Evolutionary conservation across 768 basidiomycete species (phyloP).

Genomic region (Amanita molliuscula): DNA sequence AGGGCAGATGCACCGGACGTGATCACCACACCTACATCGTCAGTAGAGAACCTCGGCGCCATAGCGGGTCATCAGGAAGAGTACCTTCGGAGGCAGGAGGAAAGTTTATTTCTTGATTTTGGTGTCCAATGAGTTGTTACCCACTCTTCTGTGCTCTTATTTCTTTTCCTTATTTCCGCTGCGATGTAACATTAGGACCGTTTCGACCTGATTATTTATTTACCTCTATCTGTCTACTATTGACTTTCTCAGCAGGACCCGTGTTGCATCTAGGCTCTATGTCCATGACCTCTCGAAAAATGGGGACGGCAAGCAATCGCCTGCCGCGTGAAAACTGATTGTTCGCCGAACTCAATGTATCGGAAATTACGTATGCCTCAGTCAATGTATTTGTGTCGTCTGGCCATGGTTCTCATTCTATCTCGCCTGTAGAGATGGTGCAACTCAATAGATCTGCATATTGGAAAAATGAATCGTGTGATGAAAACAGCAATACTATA

Average conservation of each 20-base stretch:
- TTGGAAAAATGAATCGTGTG: neutral
- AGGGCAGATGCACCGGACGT: neutral
- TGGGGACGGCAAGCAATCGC: neutral
- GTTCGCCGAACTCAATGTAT: neutral
- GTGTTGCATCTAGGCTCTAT: neutral
- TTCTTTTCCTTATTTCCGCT: slow-evolving; percentile 12
- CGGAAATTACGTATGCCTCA: neutral
- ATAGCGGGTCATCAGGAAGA: neutral
- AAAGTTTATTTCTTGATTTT: neutral
- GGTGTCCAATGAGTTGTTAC: slow-evolving; percentile 2
- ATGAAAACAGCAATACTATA: neutral
- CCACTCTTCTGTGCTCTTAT: slow-evolving; percentile 9
- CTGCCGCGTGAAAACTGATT: neutral
- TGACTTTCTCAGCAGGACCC: neutral
- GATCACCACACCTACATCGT: neutral
- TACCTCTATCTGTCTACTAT: neutral
- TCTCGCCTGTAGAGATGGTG: neutral
- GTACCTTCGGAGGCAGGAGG: slow-evolving; percentile 1
- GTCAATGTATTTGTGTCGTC: neutral
- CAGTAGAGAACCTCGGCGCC: neutral
- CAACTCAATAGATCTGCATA: neutral
- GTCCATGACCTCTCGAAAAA: neutral
- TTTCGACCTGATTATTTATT: neutral
- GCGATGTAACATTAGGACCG: neutral
- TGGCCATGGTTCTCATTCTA: neutral